Percentiles rank a stretch among this genome's conserved stretches.
These are phyloP conservation scores for Didymosphaeria variabile DNA, from an alignment of 2,329 filamentous ascomycete genomes.

Conservation along the genomic window DNA sequence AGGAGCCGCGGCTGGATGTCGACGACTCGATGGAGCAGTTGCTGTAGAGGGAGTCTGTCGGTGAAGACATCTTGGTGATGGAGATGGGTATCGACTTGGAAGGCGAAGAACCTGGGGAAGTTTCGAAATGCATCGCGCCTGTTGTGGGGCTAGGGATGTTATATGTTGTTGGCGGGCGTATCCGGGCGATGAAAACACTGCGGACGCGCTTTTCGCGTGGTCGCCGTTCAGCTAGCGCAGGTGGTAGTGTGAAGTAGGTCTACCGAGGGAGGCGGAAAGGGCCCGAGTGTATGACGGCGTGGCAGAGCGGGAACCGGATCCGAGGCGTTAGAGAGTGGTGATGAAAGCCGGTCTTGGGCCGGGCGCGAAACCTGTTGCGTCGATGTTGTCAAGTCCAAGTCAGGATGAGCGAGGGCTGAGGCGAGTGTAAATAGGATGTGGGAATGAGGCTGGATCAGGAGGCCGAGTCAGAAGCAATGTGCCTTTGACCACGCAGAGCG, in stretches of 20 bases:
- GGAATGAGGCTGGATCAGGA: slow-evolving; percentile 36
- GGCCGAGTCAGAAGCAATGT: slow-evolving; percentile 47
- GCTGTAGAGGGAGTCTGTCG: slow-evolving; percentile 48
- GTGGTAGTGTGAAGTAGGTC: slow-evolving; percentile 28
- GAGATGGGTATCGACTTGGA: slow-evolving; percentile 51
- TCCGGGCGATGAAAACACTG: slow-evolving; percentile 17
- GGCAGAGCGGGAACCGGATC: slow-evolving; percentile 19
- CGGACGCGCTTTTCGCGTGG: slow-evolving; percentile 21
- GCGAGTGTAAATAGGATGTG: slow-evolving; percentile 13
- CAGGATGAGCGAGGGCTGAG: slow-evolving; percentile 21
- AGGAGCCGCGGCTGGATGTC: slow-evolving; percentile 41
- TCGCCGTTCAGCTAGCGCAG: slow-evolving; percentile 27
- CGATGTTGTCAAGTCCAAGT: slow-evolving; percentile 16
- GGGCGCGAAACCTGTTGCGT: slow-evolving; percentile 23
- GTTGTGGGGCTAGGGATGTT: slow-evolving; percentile 32
- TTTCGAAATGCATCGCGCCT: slow-evolving; percentile 47
- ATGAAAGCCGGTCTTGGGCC: slow-evolving; percentile 28
- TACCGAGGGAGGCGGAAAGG: slow-evolving; percentile 42
- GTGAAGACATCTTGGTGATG: slow-evolving; percentile 49
- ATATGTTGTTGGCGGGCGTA: slow-evolving; percentile 37
- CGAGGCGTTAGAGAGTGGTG: slow-evolving; percentile 27
- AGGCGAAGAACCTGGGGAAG: slow-evolving; percentile 47
- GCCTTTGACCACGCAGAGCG: slow-evolving; percentile 22
- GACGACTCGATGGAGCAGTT: slow-evolving; percentile 40
- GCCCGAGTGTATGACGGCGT: slow-evolving; percentile 39